Conservation (phyloP, 768 basidiomycete species). For the Mycena vitilis region DNA sequence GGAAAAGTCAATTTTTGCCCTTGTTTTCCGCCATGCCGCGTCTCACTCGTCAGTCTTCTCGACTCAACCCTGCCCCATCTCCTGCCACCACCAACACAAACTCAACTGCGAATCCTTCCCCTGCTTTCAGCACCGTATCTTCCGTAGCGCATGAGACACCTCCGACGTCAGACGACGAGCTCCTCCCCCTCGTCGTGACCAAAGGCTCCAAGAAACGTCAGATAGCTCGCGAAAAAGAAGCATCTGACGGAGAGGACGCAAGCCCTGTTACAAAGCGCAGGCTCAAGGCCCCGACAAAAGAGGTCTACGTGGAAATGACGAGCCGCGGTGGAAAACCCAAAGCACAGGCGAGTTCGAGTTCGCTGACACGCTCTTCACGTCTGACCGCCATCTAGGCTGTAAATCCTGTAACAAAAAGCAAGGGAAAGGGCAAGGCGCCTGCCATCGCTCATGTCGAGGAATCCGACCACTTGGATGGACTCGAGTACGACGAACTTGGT, state of each 20-base stretch:
- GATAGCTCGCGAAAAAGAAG: conserved; percentile 16
- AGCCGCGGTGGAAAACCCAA: conserved; percentile 32
- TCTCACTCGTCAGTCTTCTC: conserved; percentile 33
- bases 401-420: conserved; percentile 37
- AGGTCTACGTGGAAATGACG: conserved; percentile 37
- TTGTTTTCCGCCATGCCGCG: conserved; percentile 32
- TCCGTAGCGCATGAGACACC: conserved; percentile 34
- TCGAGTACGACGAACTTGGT: conserved; percentile 53
- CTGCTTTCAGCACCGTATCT: conserved; percentile 36
- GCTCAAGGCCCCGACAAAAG: conserved; percentile 11
- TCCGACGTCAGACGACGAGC: conserved; percentile 34
- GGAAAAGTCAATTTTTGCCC: not conserved
- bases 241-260: not conserved
- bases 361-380: conserved; percentile 8
- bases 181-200: conserved; percentile 24
- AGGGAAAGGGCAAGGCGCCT: conserved; percentile 51
- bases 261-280: conserved; percentile 28
- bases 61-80: conserved; percentile 20
- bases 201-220: conserved; percentile 34
- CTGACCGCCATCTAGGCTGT: conserved; percentile 24
- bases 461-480: conserved; percentile 31
- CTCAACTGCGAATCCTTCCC: conserved; percentile 37
- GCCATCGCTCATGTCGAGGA: conserved; percentile 47
- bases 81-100: conserved; percentile 32
- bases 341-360: conserved; percentile 38